Conservation (phyloP, 176 grass and related monocot genomes). For the Melocanna baccifera region DNA sequence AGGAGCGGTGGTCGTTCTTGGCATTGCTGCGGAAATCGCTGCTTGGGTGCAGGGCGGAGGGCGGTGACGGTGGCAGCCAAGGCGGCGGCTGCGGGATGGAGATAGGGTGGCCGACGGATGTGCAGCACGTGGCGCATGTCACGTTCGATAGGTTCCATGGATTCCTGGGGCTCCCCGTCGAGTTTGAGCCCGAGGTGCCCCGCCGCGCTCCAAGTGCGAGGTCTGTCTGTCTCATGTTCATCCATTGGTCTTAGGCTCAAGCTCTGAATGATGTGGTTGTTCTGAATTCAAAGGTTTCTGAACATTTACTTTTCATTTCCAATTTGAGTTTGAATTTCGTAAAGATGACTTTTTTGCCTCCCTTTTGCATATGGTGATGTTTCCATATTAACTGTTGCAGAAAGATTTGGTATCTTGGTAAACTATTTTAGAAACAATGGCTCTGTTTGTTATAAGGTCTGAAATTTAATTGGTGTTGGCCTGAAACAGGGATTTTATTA, state of each 20-base stretch:
- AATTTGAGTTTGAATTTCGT: neutral
- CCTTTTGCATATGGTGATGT: neutral
- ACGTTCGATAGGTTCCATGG: slow-evolving; percentile 97
- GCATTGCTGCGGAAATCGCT: slow-evolving; percentile 75
- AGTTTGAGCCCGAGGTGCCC: slow-evolving; percentile 92
- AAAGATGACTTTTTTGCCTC: neutral
- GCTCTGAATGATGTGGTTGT: neutral
- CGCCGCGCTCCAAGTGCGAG: slow-evolving; percentile 81
- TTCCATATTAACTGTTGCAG: neutral
- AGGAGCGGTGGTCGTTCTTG: slow-evolving; percentile 72
- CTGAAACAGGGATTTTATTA: neutral
- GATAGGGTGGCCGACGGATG: slow-evolving; percentile 86
- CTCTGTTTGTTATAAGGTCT: neutral
- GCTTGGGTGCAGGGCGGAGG: slow-evolving; percentile 58
- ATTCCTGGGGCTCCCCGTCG: slow-evolving; percentile 89
- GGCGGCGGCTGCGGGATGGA: slow-evolving; percentile 56
- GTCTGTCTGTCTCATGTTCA: slow-evolving; percentile 34
- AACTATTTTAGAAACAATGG: neutral
- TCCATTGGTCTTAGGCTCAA: neutral
- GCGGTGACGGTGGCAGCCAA: slow-evolving; percentile 9
- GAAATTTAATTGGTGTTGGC: neutral
- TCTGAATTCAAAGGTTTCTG: neutral
- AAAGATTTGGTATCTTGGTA: neutral
- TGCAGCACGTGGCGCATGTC: slow-evolving; percentile 91
- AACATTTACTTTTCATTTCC: neutral